These are phyloP conservation scores for Apiotrichum porosum DNA, from an alignment of 1,284 basidiomycete species.

Conservation along the genomic window DNA sequence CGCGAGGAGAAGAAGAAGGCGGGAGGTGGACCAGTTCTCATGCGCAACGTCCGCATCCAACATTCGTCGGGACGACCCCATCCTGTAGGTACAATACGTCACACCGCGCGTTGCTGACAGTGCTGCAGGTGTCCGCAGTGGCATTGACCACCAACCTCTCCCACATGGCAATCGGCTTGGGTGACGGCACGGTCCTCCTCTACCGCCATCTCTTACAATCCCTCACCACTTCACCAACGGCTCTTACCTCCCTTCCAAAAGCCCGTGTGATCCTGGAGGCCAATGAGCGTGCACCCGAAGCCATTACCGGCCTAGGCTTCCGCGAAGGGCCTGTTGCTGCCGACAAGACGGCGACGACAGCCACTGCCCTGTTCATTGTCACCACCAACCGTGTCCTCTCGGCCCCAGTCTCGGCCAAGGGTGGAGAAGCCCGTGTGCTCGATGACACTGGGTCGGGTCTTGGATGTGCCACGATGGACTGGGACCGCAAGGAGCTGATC, in stretches of 20 bases:
- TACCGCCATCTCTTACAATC: conserved; percentile 88
- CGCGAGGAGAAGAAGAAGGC: conserved; percentile 67
- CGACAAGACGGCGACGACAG: conserved; percentile 5
- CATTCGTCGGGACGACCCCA: conserved; percentile 65
- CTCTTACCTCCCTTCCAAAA: conserved; percentile 71
- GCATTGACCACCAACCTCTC: conserved; percentile 75
- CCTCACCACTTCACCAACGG: conserved; percentile 55
- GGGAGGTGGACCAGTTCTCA: conserved; percentile 56
- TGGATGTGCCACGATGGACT: conserved; percentile 77
- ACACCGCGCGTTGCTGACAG: background rate
- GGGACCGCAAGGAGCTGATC: conserved; percentile 65
- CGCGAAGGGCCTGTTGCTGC: conserved; percentile 50
- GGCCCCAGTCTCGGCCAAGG: conserved; percentile 61
- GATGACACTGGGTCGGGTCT: conserved; percentile 82
- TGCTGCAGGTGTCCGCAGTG: conserved; percentile 68
- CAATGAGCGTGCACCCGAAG: conserved; percentile 61
- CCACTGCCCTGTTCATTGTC: conserved; percentile 71
- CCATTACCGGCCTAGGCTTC: conserved; percentile 88
- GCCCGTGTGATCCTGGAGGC: conserved; percentile 69
- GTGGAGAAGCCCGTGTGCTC: conserved; percentile 62
- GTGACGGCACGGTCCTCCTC: conserved; percentile 88
- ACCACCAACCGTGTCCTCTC: conserved; percentile 77
- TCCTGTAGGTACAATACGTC: conserved; percentile 58
- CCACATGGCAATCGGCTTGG: conserved; percentile 84
- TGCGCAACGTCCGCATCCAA: conserved; percentile 74